These are phyloP conservation scores for Stagonosporopsis chrysanthemi DNA, from an alignment of 2,329 filamentous ascomycete genomes.

Conservation along the genomic window DNA sequence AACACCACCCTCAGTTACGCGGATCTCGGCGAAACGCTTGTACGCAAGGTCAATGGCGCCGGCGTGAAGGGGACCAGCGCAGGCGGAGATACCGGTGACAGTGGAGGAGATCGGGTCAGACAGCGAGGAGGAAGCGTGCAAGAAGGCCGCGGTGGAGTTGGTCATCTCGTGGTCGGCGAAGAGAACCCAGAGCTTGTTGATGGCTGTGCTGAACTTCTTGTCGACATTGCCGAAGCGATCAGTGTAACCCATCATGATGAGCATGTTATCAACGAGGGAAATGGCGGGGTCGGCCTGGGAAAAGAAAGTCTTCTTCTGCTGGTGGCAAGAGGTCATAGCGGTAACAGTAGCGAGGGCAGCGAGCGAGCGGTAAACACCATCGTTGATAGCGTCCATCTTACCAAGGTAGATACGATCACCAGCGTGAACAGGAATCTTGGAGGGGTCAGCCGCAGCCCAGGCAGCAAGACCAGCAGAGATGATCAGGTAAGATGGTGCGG, in stretches of 20 bases:
- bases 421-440: background rate
- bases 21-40: constrained; percentile 1
- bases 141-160: background rate
- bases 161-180: background rate
- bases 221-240: background rate
- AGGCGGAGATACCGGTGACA: background rate
- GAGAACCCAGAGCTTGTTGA: background rate
- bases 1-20: background rate
- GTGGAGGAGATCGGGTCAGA: background rate
- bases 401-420: background rate
- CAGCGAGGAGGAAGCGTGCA: background rate
- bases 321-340: background rate
- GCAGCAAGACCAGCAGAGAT: background rate
- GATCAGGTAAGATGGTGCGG: background rate
- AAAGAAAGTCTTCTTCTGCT: background rate
- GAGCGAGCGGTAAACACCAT: background rate
- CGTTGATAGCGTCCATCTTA: background rate
- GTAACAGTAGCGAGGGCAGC: background rate
- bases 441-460: background rate
- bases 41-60: constrained; percentile 1
- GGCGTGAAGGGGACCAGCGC: constrained; percentile 1
- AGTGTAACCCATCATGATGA: background rate
- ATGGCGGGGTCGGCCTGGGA: background rate
- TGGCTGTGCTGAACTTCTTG: background rate
- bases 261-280: background rate